Percentiles rank a stretch among this genome's conserved stretches.
phyloP scores from a whole-genome alignment of 768 basidiomycete species.

The Inosperma sp. region DNA sequence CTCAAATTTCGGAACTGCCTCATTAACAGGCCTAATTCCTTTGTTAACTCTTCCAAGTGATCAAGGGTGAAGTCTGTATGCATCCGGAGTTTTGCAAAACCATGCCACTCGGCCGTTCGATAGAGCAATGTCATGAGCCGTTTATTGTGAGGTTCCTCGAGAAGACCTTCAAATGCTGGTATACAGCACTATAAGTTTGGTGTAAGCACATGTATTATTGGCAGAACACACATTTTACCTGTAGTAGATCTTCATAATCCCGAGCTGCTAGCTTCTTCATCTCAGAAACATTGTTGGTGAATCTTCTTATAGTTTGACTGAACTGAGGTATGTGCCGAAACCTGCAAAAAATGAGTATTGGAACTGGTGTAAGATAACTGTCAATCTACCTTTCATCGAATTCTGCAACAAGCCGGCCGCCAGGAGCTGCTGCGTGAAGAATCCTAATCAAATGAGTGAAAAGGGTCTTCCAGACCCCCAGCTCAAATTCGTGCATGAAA shows the following conservation, averaged over 20 bases:
- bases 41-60: conserved; percentile 23
- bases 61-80: conserved; percentile 25
- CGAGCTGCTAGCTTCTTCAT: conserved; percentile 35
- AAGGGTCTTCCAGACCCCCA: conserved; percentile 33
- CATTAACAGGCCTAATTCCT: conserved; percentile 22
- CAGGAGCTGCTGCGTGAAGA: conserved; percentile 21
- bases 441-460: conserved; percentile 33
- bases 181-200: conserved; percentile 6
- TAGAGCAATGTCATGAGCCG: conserved; percentile 9
- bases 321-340: conserved; percentile 20
- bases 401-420: conserved; percentile 16
- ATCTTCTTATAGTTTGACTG: conserved; percentile 31
- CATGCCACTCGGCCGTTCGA: conserved; percentile 33
- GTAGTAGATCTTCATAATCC: conserved; percentile 42
- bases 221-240: conserved; percentile 26
- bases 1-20: conserved; percentile 27
- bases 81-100: conserved; percentile 34
- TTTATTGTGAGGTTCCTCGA: conserved; percentile 6
- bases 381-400: conserved; percentile 25
- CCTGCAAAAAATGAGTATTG: conserved; percentile 8
- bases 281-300: conserved; percentile 30
- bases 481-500: conserved; percentile 34
- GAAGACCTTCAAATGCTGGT: conserved; percentile 9
- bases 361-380: not conserved
- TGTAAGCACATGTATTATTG: conserved; percentile 4